These are phyloP conservation scores for Cercospora sp. DNA, from an alignment of 2,329 filamentous ascomycete genomes.

Conservation along the genomic window DNA sequence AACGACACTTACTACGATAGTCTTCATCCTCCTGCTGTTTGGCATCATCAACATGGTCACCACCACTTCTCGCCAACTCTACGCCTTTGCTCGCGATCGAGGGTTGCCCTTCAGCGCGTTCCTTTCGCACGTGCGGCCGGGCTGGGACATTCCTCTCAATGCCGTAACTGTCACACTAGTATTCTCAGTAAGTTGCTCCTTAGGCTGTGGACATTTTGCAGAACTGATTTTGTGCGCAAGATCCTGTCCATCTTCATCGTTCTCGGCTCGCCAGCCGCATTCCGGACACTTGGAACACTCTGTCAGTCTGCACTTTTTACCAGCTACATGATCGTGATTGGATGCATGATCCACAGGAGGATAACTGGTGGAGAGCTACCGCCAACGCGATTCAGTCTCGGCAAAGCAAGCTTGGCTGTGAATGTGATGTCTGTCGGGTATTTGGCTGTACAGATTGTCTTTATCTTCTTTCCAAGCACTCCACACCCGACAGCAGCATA, in stretches of 20 bases:
- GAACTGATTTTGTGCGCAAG: conserved; percentile 1
- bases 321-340: conserved; percentile 41
- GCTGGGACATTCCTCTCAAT: conserved; percentile 39
- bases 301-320: conserved; percentile 37
- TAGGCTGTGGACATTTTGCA: not conserved
- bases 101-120: conserved; percentile 39
- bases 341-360: conserved; percentile 31
- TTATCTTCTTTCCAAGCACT: conserved; percentile 28
- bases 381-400: conserved; percentile 30
- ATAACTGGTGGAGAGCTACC: conserved; percentile 29
- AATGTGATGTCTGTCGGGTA: conserved; percentile 32
- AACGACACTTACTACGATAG: conserved; percentile 25
- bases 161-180: conserved; percentile 36
- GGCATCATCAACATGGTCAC: conserved; percentile 40
- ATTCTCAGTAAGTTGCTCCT: conserved; percentile 36
- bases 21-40: conserved; percentile 29
- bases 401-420: conserved; percentile 29
- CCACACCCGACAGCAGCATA: conserved; percentile 21
- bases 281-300: conserved; percentile 28
- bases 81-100: conserved; percentile 46
- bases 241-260: conserved; percentile 34
- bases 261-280: conserved; percentile 19
- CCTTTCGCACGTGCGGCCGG: conserved; percentile 33
- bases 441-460: conserved; percentile 27
- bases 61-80: conserved; percentile 45